Base-by-base conservation (phyloP, 176 grass and related monocot genomes). In the Avena insularis region DNA sequence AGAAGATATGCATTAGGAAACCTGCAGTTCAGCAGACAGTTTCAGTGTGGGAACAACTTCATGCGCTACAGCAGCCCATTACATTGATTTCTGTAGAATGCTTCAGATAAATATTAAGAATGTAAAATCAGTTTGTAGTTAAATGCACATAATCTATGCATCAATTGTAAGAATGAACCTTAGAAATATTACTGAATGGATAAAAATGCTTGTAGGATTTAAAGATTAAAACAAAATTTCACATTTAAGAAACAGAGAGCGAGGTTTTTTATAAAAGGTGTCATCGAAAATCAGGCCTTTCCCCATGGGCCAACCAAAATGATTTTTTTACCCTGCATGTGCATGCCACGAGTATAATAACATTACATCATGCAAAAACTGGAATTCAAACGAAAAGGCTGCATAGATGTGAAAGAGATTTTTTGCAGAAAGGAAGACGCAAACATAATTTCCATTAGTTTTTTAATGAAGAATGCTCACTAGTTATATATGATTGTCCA, bases 1-100 rank as follows among this genome's bases (percentile, higher is more conserved):
- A 97, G 90, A 86, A 97, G 90, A 82, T 91, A 94, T 38, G 95
- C 83, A 62, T 97, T 97, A 21, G 95, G 95, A 89, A 97, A 94
- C 86, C 95, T 97, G 75, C 67, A 89, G 29, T 46, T 82, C 79
- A 81, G 69, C 12, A 86, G 33, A 84, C 58, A 75, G 27, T 63
- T 63, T 92, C 65, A 92, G 47, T 64, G 40, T 48, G 16, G 49
- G 35, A 45, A 75, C 51, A 62, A n/a, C 11, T 75, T 35, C 48
- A 45, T 7, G 33, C 59, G 62, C 71, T 64, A 17, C 43, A 78
- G 77, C 19, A 70, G 10, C 17, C 8, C n/a, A 59, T 9, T 78
- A 80, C 53, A 1, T 27, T 9, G 25, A 45, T 43, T 56, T 79
- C 10, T 76, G 19, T 59, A 57, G 8, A 67, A 35, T 49, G n/a